phyloP scores from a whole-genome alignment of 2,329 filamentous ascomycete genomes.

The Periconia digitata region DNA sequence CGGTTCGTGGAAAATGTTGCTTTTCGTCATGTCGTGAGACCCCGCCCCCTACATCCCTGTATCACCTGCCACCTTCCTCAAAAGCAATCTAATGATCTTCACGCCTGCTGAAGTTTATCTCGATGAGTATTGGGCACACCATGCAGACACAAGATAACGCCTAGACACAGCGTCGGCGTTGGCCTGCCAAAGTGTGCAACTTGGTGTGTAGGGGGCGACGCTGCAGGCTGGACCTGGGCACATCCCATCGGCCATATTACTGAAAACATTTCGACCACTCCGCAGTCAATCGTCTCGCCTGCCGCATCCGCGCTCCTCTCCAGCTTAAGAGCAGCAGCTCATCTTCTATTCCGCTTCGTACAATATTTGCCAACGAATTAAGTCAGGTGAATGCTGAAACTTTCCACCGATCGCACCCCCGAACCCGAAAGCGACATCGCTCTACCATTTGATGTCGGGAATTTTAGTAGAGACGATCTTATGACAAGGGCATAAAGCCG shows the following conservation, averaged over 20 bases:
- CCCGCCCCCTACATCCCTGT: neutral
- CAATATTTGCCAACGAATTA: too few species aligned
- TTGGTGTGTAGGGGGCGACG: neutral
- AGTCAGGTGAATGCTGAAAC: too few species aligned
- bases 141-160: too few species aligned
- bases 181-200: neutral
- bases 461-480: neutral
- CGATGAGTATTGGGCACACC: too few species aligned
- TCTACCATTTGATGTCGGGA: neutral
- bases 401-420: too few species aligned
- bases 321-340: too few species aligned
- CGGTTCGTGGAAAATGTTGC: neutral
- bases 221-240: neutral
- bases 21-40: neutral
- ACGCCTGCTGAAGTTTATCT: neutral
- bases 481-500: neutral
- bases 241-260: neutral
- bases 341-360: too few species aligned
- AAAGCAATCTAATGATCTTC: neutral
- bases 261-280: neutral
- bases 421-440: neutral
- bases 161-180: neutral
- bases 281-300: too few species aligned
- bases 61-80: neutral
- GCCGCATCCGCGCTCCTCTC: too few species aligned